A percentile compares a stretch with the other conserved stretches of the same genome.
Evolutionary conservation across 2,329 filamentous ascomycete genomes (phyloP).

Genomic region (Talaromyces verruculosus): DNA sequence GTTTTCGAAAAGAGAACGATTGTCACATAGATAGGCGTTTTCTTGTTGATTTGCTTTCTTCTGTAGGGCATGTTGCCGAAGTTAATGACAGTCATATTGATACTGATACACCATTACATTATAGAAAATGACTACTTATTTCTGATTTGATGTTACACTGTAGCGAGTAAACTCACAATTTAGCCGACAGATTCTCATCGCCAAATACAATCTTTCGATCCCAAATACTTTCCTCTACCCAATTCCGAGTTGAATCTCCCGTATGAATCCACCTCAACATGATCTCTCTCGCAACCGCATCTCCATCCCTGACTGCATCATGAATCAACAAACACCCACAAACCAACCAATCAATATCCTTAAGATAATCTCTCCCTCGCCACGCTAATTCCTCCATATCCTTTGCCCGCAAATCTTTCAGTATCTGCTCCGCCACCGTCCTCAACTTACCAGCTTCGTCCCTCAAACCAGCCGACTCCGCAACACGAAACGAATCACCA

Average conservation of each 20-base stretch:
- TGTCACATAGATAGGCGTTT: constrained; percentile 16
- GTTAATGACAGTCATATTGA: background rate
- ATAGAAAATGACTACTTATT: constrained; percentile 4
- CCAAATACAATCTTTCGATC: constrained; percentile 23
- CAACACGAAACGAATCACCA: constrained; percentile 42
- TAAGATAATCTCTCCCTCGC: constrained; percentile 31
- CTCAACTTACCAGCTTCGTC: constrained; percentile 46
- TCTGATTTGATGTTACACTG: background rate
- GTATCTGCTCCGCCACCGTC: constrained; percentile 35
- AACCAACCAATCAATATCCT: constrained; percentile 32
- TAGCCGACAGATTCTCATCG: constrained; percentile 4
- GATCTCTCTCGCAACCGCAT: constrained; percentile 31
- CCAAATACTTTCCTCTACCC: constrained; percentile 18
- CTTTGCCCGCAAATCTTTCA: constrained; percentile 16
- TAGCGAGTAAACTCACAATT: constrained; percentile 3
- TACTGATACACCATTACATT: background rate
- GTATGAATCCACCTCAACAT: constrained; percentile 19
- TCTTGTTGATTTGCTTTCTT: background rate
- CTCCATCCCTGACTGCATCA: constrained; percentile 34
- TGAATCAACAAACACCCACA: constrained; percentile 32
- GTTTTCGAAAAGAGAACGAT: background rate
- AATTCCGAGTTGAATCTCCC: background rate
- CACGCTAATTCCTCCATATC: constrained; percentile 31
- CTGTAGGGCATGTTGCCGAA: background rate
- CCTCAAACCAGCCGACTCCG: constrained; percentile 1